Percentiles rank a stretch among this genome's conserved stretches.
Evolutionary conservation across 495 filamentous ascomycete genomes (phyloP).

Genomic region (Hyaloscypha variabilis): DNA sequence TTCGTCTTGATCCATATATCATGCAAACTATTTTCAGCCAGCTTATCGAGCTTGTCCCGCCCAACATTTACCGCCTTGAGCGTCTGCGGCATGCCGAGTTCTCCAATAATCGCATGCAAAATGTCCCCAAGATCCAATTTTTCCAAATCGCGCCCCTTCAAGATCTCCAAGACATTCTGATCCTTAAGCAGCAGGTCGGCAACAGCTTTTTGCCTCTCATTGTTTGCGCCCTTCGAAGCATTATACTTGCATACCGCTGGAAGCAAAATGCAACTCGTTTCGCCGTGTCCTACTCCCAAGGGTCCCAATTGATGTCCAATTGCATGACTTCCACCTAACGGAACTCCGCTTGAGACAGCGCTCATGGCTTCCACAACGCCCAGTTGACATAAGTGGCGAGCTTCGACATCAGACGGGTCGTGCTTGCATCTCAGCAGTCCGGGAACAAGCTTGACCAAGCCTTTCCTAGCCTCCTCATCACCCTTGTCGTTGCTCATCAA

Average conservation of each 20-base stretch:
- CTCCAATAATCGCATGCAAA: constrained; percentile 33
- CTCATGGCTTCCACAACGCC: constrained; percentile 33
- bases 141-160: constrained; percentile 43
- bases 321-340: constrained; percentile 54
- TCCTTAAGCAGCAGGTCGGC: constrained; percentile 30
- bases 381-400: constrained; percentile 43
- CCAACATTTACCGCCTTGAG: constrained; percentile 36
- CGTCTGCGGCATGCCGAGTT: constrained; percentile 34
- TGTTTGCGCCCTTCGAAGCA: constrained; percentile 39
- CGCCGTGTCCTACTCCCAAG: constrained; percentile 64
- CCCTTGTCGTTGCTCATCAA: constrained; percentile 36
- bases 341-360: constrained; percentile 37
- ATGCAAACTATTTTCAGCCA: constrained; percentile 37
- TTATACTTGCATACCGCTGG: constrained; percentile 65
- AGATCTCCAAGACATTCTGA: constrained; percentile 36
- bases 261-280: constrained; percentile 66
- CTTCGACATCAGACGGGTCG: constrained; percentile 46
- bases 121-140: constrained; percentile 39
- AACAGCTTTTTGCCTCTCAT: constrained; percentile 46
- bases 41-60: constrained; percentile 34
- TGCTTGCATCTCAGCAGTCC: constrained; percentile 53
- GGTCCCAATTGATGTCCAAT: constrained; percentile 71
- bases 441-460: constrained; percentile 50
- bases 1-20: constrained; percentile 38
- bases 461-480: constrained; percentile 43